phyloP scores from a whole-genome alignment of 805 yeast species.

The Saccharomyces kudriavzevii region DNA sequence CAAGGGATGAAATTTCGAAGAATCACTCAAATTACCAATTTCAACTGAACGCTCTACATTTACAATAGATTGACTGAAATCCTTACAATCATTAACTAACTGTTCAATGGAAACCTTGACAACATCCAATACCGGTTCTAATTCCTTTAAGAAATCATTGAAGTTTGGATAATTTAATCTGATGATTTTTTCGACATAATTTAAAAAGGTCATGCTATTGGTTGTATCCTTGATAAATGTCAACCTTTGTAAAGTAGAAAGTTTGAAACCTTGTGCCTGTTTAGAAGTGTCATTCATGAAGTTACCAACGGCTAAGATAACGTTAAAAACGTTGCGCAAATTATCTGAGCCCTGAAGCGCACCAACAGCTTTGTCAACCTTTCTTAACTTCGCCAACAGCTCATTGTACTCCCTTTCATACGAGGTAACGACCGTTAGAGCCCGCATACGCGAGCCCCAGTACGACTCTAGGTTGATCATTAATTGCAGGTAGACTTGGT shows the following conservation, averaged over 20 bases:
- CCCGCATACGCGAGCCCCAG: conserved; percentile 89
- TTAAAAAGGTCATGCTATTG: conserved; percentile 81
- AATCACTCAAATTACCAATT: conserved; percentile 79
- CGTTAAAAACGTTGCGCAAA: conserved; percentile 65
- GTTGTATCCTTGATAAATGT: conserved; percentile 85
- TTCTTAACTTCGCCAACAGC: conserved; percentile 54
- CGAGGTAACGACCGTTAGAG: conserved; percentile 58
- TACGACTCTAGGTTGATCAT: conserved; percentile 78
- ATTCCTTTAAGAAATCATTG: conserved; percentile 69
- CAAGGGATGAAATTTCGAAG: conserved; percentile 69
- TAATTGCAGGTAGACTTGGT: conserved; percentile 72
- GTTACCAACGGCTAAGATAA: conserved; percentile 87
- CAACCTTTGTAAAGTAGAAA: conserved; percentile 81
- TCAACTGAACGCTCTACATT: conserved; percentile 69
- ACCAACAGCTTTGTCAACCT: conserved; percentile 66
- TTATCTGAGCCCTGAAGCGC: conserved; percentile 58
- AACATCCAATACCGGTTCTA: conserved; percentile 45
- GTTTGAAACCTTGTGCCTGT: conserved; percentile 87
- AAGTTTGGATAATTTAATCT: conserved; percentile 76
- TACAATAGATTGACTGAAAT: conserved; percentile 49
- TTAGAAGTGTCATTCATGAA: conserved; percentile 91
- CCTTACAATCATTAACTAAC: conserved; percentile 61
- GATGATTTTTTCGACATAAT: conserved; percentile 85
- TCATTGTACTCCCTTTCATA: conserved; percentile 76
- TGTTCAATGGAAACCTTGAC: conserved; percentile 79